These are phyloP conservation scores for Phytophthora agathidicida DNA, from an alignment of 352 stramenopile genomes.

Conservation along the genomic window DNA sequence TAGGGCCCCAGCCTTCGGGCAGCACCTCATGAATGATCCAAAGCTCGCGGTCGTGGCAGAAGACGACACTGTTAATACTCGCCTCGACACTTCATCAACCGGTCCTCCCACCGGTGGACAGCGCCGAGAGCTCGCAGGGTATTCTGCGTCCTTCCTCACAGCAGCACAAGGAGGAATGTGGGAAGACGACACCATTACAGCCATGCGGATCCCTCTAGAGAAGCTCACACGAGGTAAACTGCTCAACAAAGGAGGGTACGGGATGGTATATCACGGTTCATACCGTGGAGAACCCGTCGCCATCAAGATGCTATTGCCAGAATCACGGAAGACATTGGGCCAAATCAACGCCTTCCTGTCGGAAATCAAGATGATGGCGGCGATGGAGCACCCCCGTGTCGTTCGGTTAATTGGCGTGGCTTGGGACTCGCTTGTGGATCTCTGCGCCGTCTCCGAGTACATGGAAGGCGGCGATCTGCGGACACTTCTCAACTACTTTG, in stretches of 20 bases:
- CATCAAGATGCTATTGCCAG: constrained; percentile 53
- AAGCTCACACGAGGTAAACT: constrained; percentile 28
- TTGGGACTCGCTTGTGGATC: constrained; percentile 54
- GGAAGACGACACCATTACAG: constrained; percentile 45
- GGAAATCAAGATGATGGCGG: constrained; percentile 55
- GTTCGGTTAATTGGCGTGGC: constrained; percentile 53
- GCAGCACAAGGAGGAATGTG: constrained; percentile 24
- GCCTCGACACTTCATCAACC: constrained; percentile 33
- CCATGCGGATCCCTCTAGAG: constrained; percentile 39
- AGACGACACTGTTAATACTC: constrained; percentile 27
- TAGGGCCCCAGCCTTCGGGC: constrained; percentile 3
- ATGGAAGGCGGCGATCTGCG: constrained; percentile 54
- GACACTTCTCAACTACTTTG: constrained; percentile 33
- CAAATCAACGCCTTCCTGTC: constrained; percentile 50
- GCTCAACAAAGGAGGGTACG: constrained; percentile 47
- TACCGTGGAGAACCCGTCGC: constrained; percentile 49
- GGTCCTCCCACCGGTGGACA: constrained; percentile 18
- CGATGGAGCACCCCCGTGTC: constrained; percentile 45
- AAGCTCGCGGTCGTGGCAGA: constrained; percentile 3
- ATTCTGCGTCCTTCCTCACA: constrained; percentile 17
- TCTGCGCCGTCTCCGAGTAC: constrained; percentile 48
- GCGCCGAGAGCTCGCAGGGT: constrained; percentile 1
- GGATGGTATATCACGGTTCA: constrained; percentile 48
- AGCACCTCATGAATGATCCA: constrained; percentile 11
- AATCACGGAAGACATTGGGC: constrained; percentile 31